phyloP scores from a whole-genome alignment of 495 filamentous ascomycete species.

The Trichocladium antarcticum region DNA sequence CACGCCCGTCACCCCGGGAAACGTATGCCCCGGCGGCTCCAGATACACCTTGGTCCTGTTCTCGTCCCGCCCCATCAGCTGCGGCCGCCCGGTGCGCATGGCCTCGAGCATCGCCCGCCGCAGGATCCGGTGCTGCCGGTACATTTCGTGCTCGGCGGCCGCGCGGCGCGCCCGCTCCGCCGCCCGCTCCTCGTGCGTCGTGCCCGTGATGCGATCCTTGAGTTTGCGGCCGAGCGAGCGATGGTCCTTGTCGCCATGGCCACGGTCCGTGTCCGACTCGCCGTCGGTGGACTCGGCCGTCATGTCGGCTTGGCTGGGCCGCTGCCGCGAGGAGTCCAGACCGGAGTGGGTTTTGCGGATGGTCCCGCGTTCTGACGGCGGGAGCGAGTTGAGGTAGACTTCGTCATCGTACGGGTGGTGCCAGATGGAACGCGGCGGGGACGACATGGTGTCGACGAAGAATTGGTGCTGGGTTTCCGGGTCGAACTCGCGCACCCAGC shows the following conservation, averaged over 20 bases:
- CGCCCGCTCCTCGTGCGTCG: slow-evolving; percentile 16
- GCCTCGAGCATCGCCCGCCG: slow-evolving; percentile 15
- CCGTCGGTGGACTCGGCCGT: slow-evolving; percentile 14
- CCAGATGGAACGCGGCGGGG: slow-evolving; percentile 24
- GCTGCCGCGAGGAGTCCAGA: background rate
- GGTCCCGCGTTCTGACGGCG: slow-evolving; percentile 3
- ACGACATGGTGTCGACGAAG: slow-evolving; percentile 24
- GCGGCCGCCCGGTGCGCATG: slow-evolving; percentile 13
- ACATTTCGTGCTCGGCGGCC: slow-evolving; percentile 14
- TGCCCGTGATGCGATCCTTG: slow-evolving; percentile 22
- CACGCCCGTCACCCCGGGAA: slow-evolving; percentile 13
- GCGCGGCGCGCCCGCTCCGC: slow-evolving; percentile 8
- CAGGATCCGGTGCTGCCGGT: slow-evolving; percentile 19
- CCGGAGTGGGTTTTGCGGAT: background rate
- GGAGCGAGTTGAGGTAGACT: slow-evolving; percentile 9
- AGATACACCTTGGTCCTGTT: slow-evolving; percentile 16
- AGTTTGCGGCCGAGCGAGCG: slow-evolving; percentile 10
- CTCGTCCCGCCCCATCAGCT: slow-evolving; percentile 14
- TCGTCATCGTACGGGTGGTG: slow-evolving; percentile 26
- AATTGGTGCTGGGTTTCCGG: slow-evolving; percentile 23
- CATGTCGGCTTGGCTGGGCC: slow-evolving; percentile 3
- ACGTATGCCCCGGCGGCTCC: slow-evolving; percentile 18
- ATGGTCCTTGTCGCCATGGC: background rate
- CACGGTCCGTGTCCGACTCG: slow-evolving; percentile 2
- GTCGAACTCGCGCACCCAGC: slow-evolving; percentile 25